Evolutionary conservation across 208 protist species (phyloP).

Genomic region (Leishmania braziliensis): DNA sequence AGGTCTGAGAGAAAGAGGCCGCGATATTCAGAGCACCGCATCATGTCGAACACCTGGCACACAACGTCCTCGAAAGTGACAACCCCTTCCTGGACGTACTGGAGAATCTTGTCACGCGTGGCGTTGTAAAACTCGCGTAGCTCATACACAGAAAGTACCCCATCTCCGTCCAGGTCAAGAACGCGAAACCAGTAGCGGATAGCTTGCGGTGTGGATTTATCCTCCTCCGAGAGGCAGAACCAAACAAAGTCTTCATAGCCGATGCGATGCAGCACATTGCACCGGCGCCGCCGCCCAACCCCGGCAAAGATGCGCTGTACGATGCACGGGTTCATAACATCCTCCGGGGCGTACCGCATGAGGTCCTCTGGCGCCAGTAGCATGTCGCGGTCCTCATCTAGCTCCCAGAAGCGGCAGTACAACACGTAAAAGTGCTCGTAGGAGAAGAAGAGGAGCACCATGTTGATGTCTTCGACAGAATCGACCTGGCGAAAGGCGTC

Average conservation of each 20-base stretch:
- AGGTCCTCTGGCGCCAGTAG: slow-evolving; percentile 90
- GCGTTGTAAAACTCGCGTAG: slow-evolving; percentile 93
- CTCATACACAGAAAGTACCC: slow-evolving; percentile 93
- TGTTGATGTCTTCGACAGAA: slow-evolving; percentile 89
- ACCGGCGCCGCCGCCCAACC: slow-evolving; percentile 48
- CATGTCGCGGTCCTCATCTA: slow-evolving; percentile 96
- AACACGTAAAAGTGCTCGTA: slow-evolving; percentile 99
- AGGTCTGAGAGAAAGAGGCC: slow-evolving; percentile 89
- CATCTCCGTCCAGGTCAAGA: slow-evolving; percentile 95
- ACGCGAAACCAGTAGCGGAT: slow-evolving; percentile 96
- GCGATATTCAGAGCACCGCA: slow-evolving; percentile 51
- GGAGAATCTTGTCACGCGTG: slow-evolving; percentile 78
- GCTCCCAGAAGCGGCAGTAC: slow-evolving; percentile 99
- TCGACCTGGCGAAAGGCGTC: slow-evolving; percentile 86
- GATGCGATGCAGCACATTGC: slow-evolving; percentile 58
- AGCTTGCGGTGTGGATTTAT: slow-evolving; percentile 91
- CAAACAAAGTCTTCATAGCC: slow-evolving; percentile 96
- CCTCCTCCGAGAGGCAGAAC: slow-evolving; percentile 96
- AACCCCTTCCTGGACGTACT: slow-evolving; percentile 64
- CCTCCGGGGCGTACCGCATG: slow-evolving; percentile 77
- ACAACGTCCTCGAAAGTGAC: slow-evolving; percentile 89
- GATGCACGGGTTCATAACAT: slow-evolving; percentile 81
- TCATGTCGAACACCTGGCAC: slow-evolving; percentile 96
- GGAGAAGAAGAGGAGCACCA: slow-evolving; percentile 95
- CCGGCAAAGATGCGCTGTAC: slow-evolving; percentile 83